phyloP scores from a whole-genome alignment of 1,284 basidiomycete genomes.

The Peniophora sp. region DNA sequence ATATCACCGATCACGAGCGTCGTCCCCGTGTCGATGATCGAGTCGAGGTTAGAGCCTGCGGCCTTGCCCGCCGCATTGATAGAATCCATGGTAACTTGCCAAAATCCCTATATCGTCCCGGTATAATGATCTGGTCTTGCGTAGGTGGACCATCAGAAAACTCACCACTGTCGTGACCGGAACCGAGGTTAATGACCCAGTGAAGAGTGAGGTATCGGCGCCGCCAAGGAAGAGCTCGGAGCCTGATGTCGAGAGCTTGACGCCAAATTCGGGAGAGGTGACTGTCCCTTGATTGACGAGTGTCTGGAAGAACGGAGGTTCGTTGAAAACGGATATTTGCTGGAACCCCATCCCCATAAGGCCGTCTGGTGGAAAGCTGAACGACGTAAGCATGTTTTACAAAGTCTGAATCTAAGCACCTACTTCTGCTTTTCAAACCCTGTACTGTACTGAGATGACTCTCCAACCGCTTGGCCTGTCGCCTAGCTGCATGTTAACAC shows the following conservation, averaged over 20 bases:
- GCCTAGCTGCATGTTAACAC: constrained; percentile 10
- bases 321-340: constrained; percentile 14
- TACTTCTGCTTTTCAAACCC: constrained; percentile 13
- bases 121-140: not conserved
- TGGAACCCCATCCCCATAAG: constrained; percentile 22
- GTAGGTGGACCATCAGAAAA: no score
- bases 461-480: constrained; percentile 15
- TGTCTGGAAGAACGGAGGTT: constrained; percentile 12
- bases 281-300: constrained; percentile 4
- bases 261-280: not conserved
- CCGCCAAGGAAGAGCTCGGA: constrained; percentile 36
- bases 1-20: constrained; percentile 3
- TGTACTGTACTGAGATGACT: constrained; percentile 15
- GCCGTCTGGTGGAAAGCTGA: constrained; percentile 18
- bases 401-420: no score
- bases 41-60: constrained; percentile 1
- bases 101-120: constrained; percentile 14
- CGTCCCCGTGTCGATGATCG: constrained; percentile 7
- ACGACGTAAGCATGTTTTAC: no score
- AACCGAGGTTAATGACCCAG: constrained; percentile 15
- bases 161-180: constrained; percentile 16
- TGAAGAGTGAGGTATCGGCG: constrained; percentile 11
- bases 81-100: constrained; percentile 16
- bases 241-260: constrained; percentile 5
- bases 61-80: constrained; percentile 11